phyloP scores from a whole-genome alignment of 257 asterid genomes.

The Anisodus acutangulus region DNA sequence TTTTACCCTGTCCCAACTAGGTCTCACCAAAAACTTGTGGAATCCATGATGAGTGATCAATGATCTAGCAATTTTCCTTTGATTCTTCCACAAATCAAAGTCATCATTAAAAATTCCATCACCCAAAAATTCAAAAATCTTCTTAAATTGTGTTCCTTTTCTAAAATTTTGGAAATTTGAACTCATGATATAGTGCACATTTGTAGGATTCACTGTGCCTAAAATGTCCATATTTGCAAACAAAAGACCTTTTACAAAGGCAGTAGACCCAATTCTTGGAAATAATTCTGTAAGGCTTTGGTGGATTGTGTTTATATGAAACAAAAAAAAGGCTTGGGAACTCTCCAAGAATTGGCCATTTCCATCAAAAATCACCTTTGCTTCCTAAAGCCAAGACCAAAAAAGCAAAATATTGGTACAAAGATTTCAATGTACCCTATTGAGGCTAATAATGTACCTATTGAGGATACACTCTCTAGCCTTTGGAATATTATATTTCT shows the following conservation, averaged over 20 bases:
- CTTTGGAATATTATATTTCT: too few relatives aligned
- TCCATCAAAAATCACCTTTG: neutral
- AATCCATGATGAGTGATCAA: too few relatives aligned
- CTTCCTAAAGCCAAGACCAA: neutral
- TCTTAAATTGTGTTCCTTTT: neutral
- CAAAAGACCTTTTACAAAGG: neutral
- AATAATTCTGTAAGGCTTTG: neutral
- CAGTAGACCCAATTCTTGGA: neutral
- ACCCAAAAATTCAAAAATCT: too few relatives aligned
- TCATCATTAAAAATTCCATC: too few relatives aligned
- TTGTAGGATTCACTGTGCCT: neutral
- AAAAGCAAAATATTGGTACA: neutral
- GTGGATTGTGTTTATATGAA: neutral
- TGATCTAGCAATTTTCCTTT: too few relatives aligned
- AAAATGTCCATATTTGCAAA: neutral
- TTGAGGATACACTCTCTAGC: too few relatives aligned
- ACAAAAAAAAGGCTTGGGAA: neutral
- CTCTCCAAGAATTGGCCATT: neutral
- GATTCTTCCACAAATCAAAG: too few relatives aligned
- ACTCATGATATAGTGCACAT: conserved; percentile 3
- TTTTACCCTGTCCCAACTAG: too few relatives aligned
- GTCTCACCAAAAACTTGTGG: too few relatives aligned
- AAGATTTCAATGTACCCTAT: neutral
- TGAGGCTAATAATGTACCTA: neutral
- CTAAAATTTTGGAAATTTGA: neutral